These are phyloP conservation scores for Clarireedia paspali DNA, from an alignment of 2,329 filamentous ascomycete genomes.

Conservation along the genomic window DNA sequence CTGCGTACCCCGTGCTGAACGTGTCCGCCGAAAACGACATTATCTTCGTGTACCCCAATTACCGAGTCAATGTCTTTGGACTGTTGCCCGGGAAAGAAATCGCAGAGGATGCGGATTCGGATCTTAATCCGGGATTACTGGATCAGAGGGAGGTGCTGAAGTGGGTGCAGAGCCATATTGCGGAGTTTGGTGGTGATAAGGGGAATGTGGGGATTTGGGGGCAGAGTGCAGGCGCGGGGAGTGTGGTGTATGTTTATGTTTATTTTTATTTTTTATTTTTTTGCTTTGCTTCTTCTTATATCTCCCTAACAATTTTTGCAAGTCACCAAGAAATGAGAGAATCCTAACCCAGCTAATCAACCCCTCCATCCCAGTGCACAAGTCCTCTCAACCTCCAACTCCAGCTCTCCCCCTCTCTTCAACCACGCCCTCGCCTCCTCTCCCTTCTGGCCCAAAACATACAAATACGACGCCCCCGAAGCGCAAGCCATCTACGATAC, in stretches of 20 bases:
- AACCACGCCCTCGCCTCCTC: constrained; percentile 41
- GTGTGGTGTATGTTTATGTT: constrained; percentile 31
- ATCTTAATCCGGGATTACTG: constrained; percentile 52
- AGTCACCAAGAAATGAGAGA: no score
- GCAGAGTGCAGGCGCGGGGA: constrained; percentile 47
- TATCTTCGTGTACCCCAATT: constrained; percentile 52
- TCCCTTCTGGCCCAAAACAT: constrained; percentile 48
- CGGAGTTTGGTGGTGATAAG: constrained; percentile 50
- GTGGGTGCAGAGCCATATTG: constrained; percentile 54
- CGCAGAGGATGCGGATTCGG: constrained; percentile 43
- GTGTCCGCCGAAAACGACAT: constrained; percentile 41
- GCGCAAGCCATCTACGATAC: constrained; percentile 39
- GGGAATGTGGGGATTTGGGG: constrained; percentile 53
- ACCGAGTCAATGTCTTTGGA: constrained; percentile 60
- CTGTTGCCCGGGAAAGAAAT: constrained; percentile 54
- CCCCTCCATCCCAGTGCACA: constrained; percentile 31
- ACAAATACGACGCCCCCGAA: constrained; percentile 38
- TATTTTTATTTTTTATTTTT: no score
- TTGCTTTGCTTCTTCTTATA: neutral
- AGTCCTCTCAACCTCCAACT: constrained; percentile 39
- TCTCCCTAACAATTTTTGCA: neutral
- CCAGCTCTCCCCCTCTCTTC: constrained; percentile 38
- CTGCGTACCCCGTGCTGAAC: constrained; percentile 50
- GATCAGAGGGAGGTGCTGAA: constrained; percentile 51
- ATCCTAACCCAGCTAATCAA: neutral